Conservation (phyloP, 768 basidiomycete genomes). For the Crucibulum laeve region DNA sequence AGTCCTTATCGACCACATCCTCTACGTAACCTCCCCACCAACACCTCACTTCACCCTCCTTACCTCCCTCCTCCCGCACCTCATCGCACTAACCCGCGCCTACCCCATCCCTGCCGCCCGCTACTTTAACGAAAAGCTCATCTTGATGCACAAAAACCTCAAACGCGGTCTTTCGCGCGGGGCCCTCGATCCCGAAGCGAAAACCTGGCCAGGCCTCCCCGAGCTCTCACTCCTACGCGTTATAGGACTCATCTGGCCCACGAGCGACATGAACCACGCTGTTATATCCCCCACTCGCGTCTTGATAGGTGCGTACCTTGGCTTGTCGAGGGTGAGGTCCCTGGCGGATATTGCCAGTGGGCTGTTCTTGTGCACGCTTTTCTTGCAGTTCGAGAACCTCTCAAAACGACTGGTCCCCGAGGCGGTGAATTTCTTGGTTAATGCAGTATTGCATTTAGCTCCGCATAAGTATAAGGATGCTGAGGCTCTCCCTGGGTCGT, state of each 20-base stretch:
- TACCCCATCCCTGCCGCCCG: constrained; percentile 81
- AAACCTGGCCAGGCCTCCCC: constrained; percentile 84
- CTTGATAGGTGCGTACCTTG: constrained; percentile 89
- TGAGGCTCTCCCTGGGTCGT: constrained; percentile 56
- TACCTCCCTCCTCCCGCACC: constrained; percentile 68
- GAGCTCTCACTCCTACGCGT: constrained; percentile 82
- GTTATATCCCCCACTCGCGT: constrained; percentile 85
- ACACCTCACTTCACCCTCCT: constrained; percentile 57
- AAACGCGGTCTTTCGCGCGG: constrained; percentile 75
- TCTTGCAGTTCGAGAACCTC: constrained; percentile 77
- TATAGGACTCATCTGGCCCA: constrained; percentile 84
- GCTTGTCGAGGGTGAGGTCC: constrained; percentile 74
- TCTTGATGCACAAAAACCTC: constrained; percentile 92
- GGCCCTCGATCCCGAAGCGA: constrained; percentile 51
- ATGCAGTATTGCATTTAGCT: constrained; percentile 66
- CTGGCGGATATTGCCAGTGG: constrained; percentile 78
- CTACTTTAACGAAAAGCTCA: constrained; percentile 77
- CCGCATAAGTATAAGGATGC: constrained; percentile 51
- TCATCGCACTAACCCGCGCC: constrained; percentile 70
- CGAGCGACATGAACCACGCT: constrained; percentile 89
- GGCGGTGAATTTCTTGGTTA: constrained; percentile 76
- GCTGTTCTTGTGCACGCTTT: constrained; percentile 82
- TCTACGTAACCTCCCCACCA: constrained; percentile 68
- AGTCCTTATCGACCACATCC: constrained; percentile 84
- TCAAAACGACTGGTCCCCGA: constrained; percentile 91